Percentiles rank a stretch among this genome's conserved stretches.
Conservation (phyloP, 441 rosid species). For the Euphorbia corollata region DNA sequence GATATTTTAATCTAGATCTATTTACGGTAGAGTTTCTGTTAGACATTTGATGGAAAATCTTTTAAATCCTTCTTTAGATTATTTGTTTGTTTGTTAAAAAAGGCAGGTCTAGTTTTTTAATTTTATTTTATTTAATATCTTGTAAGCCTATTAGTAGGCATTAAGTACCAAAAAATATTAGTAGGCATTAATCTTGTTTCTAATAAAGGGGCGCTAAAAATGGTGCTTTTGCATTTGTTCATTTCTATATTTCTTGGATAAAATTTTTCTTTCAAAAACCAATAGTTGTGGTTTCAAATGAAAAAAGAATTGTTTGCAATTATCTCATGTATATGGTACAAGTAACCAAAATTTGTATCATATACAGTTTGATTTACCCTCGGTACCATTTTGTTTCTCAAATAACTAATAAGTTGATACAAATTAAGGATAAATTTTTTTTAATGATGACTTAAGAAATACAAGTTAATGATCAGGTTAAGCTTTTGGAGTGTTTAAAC, state of each 20-base stretch:
- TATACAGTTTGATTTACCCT: not conserved
- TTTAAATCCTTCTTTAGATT: not conserved
- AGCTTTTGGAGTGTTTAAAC: not conserved
- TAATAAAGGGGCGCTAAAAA: not conserved
- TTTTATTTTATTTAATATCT: too few relatives aligned
- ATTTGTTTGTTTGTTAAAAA: not conserved
- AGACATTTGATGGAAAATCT: not conserved
- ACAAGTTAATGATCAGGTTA: not conserved
- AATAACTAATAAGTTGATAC: not conserved
- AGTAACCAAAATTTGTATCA: not conserved
- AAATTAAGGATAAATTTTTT: not conserved
- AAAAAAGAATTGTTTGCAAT: not conserved
- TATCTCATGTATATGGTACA: not conserved
- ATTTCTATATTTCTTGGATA: not conserved
- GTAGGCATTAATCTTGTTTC: not conserved
- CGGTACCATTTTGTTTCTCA: not conserved
- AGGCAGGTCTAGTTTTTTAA: not conserved
- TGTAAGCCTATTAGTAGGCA: not conserved
- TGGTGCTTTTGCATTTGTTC: not conserved
- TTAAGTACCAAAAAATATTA: too few relatives aligned
- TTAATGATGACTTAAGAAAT: not conserved
- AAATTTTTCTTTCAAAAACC: not conserved
- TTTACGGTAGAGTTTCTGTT: not conserved
- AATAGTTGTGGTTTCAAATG: not conserved
- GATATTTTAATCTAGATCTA: not conserved